Conservation (phyloP, 148 eudicot genomes). For the Vaccinium corymbosum region DNA sequence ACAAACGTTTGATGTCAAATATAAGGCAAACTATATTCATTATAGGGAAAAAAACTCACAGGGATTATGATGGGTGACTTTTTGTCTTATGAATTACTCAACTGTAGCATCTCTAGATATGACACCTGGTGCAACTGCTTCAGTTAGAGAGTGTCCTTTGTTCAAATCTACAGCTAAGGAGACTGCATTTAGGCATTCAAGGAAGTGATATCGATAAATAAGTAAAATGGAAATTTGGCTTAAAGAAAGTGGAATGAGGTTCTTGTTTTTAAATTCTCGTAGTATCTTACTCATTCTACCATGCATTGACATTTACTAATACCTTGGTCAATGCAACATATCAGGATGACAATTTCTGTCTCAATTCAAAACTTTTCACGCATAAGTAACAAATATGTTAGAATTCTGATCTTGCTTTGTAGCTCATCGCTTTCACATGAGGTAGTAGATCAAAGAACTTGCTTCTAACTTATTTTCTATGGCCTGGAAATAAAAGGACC, state of each 20-base stretch:
- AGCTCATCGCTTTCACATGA: background rate
- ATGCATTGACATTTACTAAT: background rate
- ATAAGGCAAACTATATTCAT: background rate
- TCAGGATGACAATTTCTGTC: background rate
- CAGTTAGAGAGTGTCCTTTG: background rate
- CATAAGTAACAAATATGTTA: background rate
- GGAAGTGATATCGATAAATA: background rate
- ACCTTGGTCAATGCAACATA: background rate
- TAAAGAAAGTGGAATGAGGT: background rate
- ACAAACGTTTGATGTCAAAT: background rate
- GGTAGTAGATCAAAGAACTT: conserved; percentile 2
- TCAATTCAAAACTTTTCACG: background rate
- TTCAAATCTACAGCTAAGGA: background rate
- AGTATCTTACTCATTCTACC: background rate
- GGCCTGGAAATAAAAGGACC: background rate
- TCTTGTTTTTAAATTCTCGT: background rate
- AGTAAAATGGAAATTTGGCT: background rate
- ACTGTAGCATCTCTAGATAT: background rate
- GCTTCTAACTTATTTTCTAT: background rate
- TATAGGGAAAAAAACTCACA: background rate
- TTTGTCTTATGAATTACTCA: background rate
- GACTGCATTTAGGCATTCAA: background rate
- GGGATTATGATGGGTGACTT: background rate
- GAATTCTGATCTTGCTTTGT: background rate
- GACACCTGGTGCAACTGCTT: background rate